A percentile compares a stretch with the other conserved stretches of the same genome.
These are phyloP conservation scores for Cytospora piceae DNA, from an alignment of 2,329 filamentous ascomycete genomes.

Conservation along the genomic window DNA sequence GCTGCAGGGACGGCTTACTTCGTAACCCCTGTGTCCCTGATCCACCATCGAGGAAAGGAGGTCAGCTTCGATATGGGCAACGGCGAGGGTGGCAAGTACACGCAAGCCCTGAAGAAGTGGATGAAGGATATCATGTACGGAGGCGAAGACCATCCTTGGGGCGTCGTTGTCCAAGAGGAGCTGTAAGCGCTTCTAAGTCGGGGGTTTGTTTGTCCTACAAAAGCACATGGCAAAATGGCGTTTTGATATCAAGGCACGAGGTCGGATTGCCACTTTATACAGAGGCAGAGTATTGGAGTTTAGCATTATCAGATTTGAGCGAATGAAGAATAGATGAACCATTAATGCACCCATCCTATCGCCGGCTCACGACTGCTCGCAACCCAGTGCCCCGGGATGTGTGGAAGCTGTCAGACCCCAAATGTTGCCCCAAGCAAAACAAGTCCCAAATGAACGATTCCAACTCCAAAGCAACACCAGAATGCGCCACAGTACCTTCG, in stretches of 20 bases:
- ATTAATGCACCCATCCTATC: neutral
- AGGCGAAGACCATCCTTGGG: conserved; percentile 69
- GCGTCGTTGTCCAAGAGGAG: conserved; percentile 67
- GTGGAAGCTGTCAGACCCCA: neutral
- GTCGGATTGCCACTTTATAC: neutral
- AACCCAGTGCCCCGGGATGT: neutral
- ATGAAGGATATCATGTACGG: conserved; percentile 78
- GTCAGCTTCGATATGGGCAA: conserved; percentile 64
- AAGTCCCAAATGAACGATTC: neutral
- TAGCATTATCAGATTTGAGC: neutral
- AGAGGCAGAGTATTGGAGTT: neutral
- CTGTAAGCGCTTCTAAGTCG: conserved; percentile 7
- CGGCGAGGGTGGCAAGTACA: conserved; percentile 58
- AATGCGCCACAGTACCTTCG: neutral
- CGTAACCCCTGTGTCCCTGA: conserved; percentile 67
- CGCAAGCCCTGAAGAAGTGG: conserved; percentile 67
- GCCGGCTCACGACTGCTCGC: neutral
- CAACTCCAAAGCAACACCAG: neutral
- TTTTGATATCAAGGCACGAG: neutral
- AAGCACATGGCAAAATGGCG: conserved; percentile 13
- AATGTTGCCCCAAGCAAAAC: neutral
- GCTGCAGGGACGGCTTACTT: conserved; percentile 85
- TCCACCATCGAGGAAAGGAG: conserved; percentile 69
- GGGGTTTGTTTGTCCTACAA: neutral
- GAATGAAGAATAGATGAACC: neutral